Conservation (phyloP, 805 yeast genomes). For the Candida awuae region DNA sequence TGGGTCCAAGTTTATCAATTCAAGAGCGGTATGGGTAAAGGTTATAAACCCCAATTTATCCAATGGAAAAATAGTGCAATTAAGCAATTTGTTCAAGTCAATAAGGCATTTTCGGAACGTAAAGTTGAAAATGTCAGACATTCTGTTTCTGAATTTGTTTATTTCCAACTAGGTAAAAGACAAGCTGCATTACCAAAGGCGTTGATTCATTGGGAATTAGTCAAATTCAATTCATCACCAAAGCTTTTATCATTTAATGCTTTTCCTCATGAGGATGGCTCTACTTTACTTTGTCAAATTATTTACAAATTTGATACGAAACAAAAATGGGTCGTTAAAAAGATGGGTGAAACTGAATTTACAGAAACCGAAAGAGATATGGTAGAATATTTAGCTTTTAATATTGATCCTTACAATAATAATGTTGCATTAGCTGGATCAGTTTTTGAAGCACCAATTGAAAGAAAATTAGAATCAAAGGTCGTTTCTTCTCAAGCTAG, state of each 20-base stretch:
- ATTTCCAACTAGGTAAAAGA: constrained; percentile 47
- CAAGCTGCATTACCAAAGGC: constrained; percentile 48
- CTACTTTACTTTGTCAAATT: constrained; percentile 36
- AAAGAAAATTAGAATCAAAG: constrained; percentile 27
- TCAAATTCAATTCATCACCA: constrained; percentile 63
- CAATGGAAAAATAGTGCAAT: constrained; percentile 85
- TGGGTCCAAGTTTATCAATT: constrained; percentile 45
- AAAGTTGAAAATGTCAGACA: constrained; percentile 41
- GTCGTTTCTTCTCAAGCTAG: constrained; percentile 23
- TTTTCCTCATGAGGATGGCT: constrained; percentile 36
- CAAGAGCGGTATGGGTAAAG: constrained; percentile 28
- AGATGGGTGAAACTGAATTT: constrained; percentile 35
- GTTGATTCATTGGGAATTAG: constrained; percentile 67
- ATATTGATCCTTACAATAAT: constrained; percentile 53
- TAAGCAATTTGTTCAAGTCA: constrained; percentile 67
- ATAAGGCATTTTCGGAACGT: constrained; percentile 66
- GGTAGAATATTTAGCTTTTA: constrained; percentile 52
- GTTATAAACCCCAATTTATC: constrained; percentile 53
- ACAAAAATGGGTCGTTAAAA: constrained; percentile 48
- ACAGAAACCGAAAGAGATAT: constrained; percentile 43
- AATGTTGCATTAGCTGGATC: constrained; percentile 56
- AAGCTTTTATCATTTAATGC: constrained; percentile 61
- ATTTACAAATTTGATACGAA: constrained; percentile 55
- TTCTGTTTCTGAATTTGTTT: constrained; percentile 53
- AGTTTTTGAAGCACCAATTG: constrained; percentile 50